These are phyloP conservation scores for Grifola frondosa DNA, from an alignment of 1,284 basidiomycete genomes.

Conservation along the genomic window DNA sequence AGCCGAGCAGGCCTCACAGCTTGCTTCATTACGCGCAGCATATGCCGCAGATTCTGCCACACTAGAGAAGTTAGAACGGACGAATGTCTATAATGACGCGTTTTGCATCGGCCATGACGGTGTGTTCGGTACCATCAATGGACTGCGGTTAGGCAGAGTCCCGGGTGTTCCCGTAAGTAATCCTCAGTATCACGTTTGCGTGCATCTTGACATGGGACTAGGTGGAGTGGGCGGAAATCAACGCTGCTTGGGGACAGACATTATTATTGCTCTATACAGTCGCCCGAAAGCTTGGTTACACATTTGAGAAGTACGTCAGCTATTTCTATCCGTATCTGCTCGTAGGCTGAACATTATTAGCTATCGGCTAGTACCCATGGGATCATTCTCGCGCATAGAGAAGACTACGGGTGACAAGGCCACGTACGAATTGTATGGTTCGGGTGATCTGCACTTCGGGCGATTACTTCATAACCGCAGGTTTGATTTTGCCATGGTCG, in stretches of 20 bases:
- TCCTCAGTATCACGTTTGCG: conserved; percentile 3
- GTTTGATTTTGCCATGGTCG: conserved; percentile 96
- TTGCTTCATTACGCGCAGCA: conserved; percentile 72
- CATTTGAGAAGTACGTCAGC: conserved; percentile 75
- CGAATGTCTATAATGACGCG: conserved; percentile 98
- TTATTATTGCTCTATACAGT: conserved; percentile 90
- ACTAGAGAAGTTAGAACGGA: conserved; percentile 84
- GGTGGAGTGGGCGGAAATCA: conserved; percentile 99
- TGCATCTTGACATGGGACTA: conserved; percentile 29
- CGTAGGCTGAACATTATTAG: conserved; percentile 38
- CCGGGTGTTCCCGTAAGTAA: conserved; percentile 66
- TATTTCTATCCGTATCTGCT: too few species aligned
- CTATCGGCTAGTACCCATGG: conserved; percentile 88
- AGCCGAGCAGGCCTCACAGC: conserved; percentile 65
- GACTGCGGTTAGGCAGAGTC: conserved; percentile 86
- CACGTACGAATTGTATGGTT: conserved; percentile 86
- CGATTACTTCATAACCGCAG: conserved; percentile 90
- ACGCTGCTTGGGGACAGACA: conserved; percentile 98
- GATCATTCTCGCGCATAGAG: conserved; percentile 90
- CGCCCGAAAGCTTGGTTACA: conserved; percentile 84
- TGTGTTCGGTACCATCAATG: conserved; percentile 96
- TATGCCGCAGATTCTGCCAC: conserved; percentile 75
- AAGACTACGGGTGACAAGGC: conserved; percentile 80
- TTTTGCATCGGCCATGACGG: conserved; percentile 98
- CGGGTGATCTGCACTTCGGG: conserved; percentile 86